Evolutionary conservation across 306 rosid genomes (phyloP).

Genomic region (Dryas drummondii): DNA sequence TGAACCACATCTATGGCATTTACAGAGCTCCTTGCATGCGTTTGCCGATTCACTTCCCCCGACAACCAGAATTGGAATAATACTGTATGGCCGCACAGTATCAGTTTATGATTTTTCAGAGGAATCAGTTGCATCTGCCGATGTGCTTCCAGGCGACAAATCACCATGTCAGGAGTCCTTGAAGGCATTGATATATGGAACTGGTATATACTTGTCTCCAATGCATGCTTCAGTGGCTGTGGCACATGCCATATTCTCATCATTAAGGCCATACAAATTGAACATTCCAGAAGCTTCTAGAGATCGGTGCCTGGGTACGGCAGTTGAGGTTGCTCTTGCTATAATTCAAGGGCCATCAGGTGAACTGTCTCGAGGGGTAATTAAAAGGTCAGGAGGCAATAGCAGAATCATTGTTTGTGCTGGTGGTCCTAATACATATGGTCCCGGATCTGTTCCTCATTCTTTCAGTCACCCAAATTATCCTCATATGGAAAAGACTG

Average conservation of each 20-base stretch:
- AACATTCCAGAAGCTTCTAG: slow-evolving; percentile 83
- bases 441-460: slow-evolving; percentile 97
- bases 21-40: slow-evolving; percentile 95
- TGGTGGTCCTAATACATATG: slow-evolving; percentile 93
- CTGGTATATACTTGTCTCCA: slow-evolving; percentile 88
- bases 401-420: slow-evolving; percentile 92
- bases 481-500: slow-evolving; percentile 90
- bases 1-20: slow-evolving; percentile 86
- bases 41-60: slow-evolving; percentile 88
- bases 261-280: slow-evolving; percentile 76
- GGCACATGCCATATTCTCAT: slow-evolving; percentile 90
- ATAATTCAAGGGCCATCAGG: slow-evolving; percentile 94
- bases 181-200: slow-evolving; percentile 83
- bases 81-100: slow-evolving; percentile 84
- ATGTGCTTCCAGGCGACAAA: slow-evolving; percentile 92
- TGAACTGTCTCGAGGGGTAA: slow-evolving; percentile 84
- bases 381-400: slow-evolving; percentile 82
- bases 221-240: slow-evolving; percentile 92
- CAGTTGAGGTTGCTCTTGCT: slow-evolving; percentile 97
- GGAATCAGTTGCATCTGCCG: slow-evolving; percentile 89
- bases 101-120: slow-evolving; percentile 90
- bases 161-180: slow-evolving; percentile 71
- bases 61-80: slow-evolving; percentile 82
- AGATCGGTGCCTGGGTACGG: slow-evolving; percentile 93
- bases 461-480: slow-evolving; percentile 88